Evolutionary conservation across 805 yeast genomes (phyloP).

Genomic region (Candida wancherniae): DNA sequence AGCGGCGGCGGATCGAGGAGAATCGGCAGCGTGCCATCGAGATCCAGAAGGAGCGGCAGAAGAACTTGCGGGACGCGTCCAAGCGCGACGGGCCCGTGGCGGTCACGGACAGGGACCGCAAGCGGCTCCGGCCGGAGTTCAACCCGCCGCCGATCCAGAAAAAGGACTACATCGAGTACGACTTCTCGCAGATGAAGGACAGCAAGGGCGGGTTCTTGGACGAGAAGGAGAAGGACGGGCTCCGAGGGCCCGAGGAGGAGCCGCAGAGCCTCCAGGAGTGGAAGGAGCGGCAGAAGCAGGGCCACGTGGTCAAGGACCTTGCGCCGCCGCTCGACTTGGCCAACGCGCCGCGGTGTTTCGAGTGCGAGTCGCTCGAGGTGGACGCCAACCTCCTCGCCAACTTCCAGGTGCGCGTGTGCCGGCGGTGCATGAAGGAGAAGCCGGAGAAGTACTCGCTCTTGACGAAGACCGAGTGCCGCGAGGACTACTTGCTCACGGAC

Average conservation of each 20-base stretch:
- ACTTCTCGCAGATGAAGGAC: conserved; percentile 87
- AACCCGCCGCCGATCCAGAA: conserved; percentile 42
- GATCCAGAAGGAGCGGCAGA: conserved; percentile 29
- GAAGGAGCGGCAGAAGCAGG: conserved; percentile 41
- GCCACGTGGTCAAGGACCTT: conserved; percentile 42
- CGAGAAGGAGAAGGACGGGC: conserved; percentile 15
- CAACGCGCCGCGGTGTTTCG: conserved; percentile 76
- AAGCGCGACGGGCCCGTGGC: conserved; percentile 8
- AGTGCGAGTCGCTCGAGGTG: conserved; percentile 76
- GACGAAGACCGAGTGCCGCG: conserved; percentile 92
- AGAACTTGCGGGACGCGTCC: conserved; percentile 12
- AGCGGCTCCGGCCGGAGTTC: conserved; percentile 12
- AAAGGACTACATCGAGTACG: conserved; percentile 75
- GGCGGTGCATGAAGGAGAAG: conserved; percentile 59
- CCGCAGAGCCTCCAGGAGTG: conserved; percentile 44
- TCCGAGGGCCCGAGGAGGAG: conserved; percentile 32
- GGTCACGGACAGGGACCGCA: conserved; percentile 13
- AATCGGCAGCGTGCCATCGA: conserved; percentile 54
- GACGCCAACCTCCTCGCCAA: conserved; percentile 66
- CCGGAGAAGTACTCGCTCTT: conserved; percentile 89
- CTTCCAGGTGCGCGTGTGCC: conserved; percentile 76
- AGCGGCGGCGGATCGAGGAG: conserved; percentile 43
- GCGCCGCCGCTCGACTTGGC: conserved; percentile 72
- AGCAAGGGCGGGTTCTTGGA: conserved; percentile 78
- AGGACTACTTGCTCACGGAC: conserved; percentile 89